Conservation (phyloP, 106 monocot species). For the Dendrobium nobile region DNA sequence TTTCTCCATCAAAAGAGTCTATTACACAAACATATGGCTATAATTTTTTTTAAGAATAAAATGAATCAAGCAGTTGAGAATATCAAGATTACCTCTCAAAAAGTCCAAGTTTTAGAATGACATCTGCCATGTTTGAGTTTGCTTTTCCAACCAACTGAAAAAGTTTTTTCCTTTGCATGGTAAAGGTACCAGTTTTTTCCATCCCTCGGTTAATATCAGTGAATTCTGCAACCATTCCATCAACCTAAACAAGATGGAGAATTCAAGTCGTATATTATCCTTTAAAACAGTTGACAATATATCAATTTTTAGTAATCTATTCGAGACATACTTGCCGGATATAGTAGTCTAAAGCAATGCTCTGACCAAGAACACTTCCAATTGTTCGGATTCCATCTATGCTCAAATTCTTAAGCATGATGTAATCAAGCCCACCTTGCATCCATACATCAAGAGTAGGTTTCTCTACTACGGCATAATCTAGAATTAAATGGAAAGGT, state of each 20-base stretch:
- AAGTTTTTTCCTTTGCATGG: conserved; percentile 72
- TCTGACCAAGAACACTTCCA: conserved; percentile 80
- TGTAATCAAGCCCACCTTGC: conserved; percentile 77
- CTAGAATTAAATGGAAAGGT: conserved; percentile 22
- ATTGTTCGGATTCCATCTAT: conserved; percentile 78
- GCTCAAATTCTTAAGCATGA: conserved; percentile 50
- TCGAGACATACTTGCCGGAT: conserved; percentile 41
- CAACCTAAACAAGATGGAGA: conserved; percentile 40
- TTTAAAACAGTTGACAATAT: background rate
- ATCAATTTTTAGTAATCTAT: conserved; percentile 2
- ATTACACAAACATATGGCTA: background rate
- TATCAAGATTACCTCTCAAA: conserved; percentile 56
- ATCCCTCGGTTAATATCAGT: conserved; percentile 71
- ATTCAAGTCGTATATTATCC: background rate
- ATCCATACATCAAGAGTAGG: conserved; percentile 65
- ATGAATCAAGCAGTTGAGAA: background rate
- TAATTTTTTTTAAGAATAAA: background rate
- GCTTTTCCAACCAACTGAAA: conserved; percentile 74
- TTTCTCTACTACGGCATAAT: conserved; percentile 71
- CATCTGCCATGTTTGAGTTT: conserved; percentile 68
- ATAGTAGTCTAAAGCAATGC: conserved; percentile 70
- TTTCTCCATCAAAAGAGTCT: background rate
- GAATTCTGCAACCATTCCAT: conserved; percentile 79
- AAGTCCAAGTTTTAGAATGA: conserved; percentile 66
- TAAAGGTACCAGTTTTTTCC: conserved; percentile 78